These are phyloP conservation scores for Auriscalpium microsporum DNA, from an alignment of 768 basidiomycete species.

Conservation along the genomic window DNA sequence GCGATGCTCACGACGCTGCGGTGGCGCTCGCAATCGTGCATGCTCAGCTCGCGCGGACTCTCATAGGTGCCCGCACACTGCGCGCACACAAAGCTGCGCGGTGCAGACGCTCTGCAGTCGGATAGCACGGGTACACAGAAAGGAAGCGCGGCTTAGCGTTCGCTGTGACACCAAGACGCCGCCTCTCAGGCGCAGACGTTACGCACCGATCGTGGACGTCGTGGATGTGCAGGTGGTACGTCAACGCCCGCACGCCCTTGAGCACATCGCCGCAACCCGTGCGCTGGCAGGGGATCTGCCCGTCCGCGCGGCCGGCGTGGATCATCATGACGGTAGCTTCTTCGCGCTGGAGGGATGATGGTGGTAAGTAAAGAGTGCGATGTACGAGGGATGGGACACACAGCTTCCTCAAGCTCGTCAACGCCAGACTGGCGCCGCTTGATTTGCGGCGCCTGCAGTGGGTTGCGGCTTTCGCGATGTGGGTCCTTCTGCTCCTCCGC, in stretches of 20 bases:
- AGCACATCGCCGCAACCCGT: constrained; percentile 8
- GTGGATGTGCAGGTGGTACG: constrained; percentile 15
- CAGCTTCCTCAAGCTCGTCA: constrained; percentile 13
- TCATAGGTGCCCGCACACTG: constrained; percentile 10
- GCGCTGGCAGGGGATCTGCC: constrained; percentile 5
- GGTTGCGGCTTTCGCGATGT: no score
- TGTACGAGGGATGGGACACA: neutral
- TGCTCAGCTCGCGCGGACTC: constrained; percentile 6
- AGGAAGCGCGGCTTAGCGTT: neutral
- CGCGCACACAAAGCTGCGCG: constrained; percentile 2
- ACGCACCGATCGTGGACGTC: constrained; percentile 4
- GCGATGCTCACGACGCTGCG: constrained; percentile 5
- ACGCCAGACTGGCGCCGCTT: constrained; percentile 3
- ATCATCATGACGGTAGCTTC: constrained; percentile 12
- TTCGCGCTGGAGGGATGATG: constrained; percentile 3
- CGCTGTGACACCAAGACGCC: neutral
- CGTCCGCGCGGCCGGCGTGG: constrained; percentile 2
- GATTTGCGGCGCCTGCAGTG: constrained; percentile 1
- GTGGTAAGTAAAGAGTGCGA: no score
- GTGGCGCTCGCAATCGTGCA: constrained; percentile 9
- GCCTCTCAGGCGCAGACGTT: neutral
- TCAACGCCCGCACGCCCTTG: constrained; percentile 9
- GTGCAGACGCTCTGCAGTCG: neutral
- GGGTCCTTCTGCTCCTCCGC: neutral
- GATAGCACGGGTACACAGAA: neutral